Conservation (phyloP, 2,329 filamentous ascomycete genomes). For the Huntiella savannae region DNA sequence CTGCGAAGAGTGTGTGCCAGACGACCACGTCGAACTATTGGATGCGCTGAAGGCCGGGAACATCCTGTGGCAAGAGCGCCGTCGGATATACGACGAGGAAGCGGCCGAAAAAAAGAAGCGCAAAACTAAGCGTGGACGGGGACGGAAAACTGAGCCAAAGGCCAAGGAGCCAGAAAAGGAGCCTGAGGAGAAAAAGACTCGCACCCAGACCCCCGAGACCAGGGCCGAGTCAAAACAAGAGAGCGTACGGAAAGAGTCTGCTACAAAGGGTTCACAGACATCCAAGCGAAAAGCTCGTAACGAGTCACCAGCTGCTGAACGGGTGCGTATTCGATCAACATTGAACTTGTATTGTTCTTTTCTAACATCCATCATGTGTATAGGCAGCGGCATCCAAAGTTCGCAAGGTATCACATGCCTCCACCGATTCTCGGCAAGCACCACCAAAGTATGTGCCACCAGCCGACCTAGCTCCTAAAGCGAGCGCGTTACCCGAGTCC, state of each 20-base stretch:
- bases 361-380: neutral
- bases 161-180: conserved; percentile 28
- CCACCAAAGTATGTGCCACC: conserved; percentile 28
- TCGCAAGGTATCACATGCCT: conserved; percentile 35
- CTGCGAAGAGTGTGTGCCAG: conserved; percentile 75
- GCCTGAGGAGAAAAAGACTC: conserved; percentile 13
- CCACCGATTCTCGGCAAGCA: conserved; percentile 19
- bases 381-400: conserved; percentile 20
- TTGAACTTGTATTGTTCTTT: neutral
- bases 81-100: conserved; percentile 43
- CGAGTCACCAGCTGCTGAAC: conserved; percentile 34
- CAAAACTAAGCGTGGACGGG: conserved; percentile 41
- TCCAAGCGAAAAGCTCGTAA: conserved; percentile 40
- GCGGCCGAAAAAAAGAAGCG: conserved; percentile 36
- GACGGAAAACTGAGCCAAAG: conserved; percentile 39
- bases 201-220: conserved; percentile 12
- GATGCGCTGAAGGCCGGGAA: conserved; percentile 63
- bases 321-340: conserved; percentile 21
- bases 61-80: conserved; percentile 63
- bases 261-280: conserved; percentile 20
- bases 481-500: conserved; percentile 36
- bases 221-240: conserved; percentile 26
- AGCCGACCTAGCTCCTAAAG: conserved; percentile 29
- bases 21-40: conserved; percentile 64
- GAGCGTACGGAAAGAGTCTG: conserved; percentile 18